These are phyloP conservation scores for Garcia nutans DNA, from an alignment of 345 rosid genomes.

Conservation along the genomic window DNA sequence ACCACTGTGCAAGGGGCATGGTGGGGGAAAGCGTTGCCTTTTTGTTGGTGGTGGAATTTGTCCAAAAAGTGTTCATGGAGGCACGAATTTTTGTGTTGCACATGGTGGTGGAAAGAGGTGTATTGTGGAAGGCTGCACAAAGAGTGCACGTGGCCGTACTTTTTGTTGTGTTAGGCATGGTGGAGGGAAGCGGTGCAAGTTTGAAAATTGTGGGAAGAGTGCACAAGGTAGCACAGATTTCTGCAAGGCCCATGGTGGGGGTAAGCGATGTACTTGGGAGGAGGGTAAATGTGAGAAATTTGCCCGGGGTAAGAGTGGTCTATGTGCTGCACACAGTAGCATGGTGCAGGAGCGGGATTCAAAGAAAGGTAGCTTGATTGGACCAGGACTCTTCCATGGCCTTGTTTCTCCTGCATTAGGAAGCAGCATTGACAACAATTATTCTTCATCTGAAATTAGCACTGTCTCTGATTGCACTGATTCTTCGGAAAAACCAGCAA, in stretches of 20 bases:
- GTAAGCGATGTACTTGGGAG: conserved; percentile 80
- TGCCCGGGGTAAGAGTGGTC: conserved; percentile 90
- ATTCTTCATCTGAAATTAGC: conserved; percentile 58
- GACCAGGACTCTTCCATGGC: conserved; percentile 81
- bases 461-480: conserved; percentile 61
- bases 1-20: conserved; percentile 91
- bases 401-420: conserved; percentile 69
- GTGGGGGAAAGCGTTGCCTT: conserved; percentile 94
- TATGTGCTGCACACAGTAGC: conserved; percentile 89
- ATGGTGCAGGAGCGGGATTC: conserved; percentile 51
- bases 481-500: conserved; percentile 48
- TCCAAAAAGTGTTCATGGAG: conserved; percentile 95
- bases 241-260: conserved; percentile 98
- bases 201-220: conserved; percentile 75
- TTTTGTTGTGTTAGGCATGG: conserved; percentile 91
- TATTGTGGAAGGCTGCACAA: conserved; percentile 77
- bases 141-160: conserved; percentile 97
- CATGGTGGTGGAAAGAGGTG: conserved; percentile 98
- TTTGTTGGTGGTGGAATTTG: conserved; percentile 93
- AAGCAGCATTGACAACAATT: conserved; percentile 51
- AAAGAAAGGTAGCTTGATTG: conserved; percentile 55
- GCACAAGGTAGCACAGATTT: conserved; percentile 97
- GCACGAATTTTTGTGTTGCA: conserved; percentile 90
- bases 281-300: conserved; percentile 86
- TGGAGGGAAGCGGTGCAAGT: conserved; percentile 83